Percentiles rank a stretch among this genome's conserved stretches.
Evolutionary conservation across 2,329 filamentous ascomycete genomes (phyloP).

Genomic region (Fusarium proliferatum): DNA sequence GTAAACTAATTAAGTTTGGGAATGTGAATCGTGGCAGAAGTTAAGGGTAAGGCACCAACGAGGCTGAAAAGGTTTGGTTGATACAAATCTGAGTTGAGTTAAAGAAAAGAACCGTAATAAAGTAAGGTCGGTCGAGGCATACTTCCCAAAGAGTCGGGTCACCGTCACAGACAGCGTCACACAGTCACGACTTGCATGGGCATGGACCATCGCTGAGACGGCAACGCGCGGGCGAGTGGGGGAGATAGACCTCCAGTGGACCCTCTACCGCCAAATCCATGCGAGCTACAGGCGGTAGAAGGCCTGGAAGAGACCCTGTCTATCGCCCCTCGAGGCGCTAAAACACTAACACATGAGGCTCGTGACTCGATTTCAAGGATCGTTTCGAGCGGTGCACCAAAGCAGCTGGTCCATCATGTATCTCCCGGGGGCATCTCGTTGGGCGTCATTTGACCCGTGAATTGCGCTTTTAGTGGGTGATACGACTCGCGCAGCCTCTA

Average conservation of each 20-base stretch:
- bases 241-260: constrained; percentile 9
- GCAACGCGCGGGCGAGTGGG: constrained; percentile 34
- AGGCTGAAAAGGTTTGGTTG: constrained; percentile 1
- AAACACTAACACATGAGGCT: constrained; percentile 33
- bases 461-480: constrained; percentile 33
- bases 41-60: not conserved
- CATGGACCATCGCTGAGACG: constrained; percentile 42
- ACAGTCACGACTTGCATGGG: constrained; percentile 38
- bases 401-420: constrained; percentile 11
- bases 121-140: constrained; percentile 34
- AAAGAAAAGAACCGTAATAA: not conserved
- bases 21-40: constrained; percentile 8
- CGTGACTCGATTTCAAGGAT: constrained; percentile 41
- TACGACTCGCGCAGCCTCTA: constrained; percentile 23
- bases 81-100: not conserved
- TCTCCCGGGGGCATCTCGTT: constrained; percentile 13
- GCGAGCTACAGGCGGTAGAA: constrained; percentile 15
- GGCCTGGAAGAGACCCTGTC: constrained; percentile 28
- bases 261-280: constrained; percentile 2
- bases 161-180: constrained; percentile 39
- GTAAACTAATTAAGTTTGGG: not conserved
- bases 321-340: constrained; percentile 21
- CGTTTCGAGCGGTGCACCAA: constrained; percentile 20
- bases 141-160: constrained; percentile 42
- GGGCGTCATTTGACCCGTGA: constrained; percentile 42